These are phyloP conservation scores for Annulohypoxylon truncatum DNA, from an alignment of 2,329 filamentous ascomycete species.

Conservation along the genomic window DNA sequence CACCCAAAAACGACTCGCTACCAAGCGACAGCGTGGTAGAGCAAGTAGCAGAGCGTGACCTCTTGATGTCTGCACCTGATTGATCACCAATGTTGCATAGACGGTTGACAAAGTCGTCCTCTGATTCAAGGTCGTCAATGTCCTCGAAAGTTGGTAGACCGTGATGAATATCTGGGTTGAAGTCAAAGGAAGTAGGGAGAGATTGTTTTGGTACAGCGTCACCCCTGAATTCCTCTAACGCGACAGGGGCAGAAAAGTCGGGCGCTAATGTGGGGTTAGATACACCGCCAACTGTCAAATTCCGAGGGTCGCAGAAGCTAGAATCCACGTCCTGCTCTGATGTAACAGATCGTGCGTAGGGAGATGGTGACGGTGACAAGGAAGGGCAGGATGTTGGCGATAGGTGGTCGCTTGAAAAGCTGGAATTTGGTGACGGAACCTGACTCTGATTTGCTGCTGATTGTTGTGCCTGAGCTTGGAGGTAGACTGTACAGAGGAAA, in stretches of 20 bases:
- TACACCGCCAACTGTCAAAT: conserved; percentile 77
- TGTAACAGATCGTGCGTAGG: conserved; percentile 75
- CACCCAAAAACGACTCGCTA: conserved; percentile 81
- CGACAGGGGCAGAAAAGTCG: conserved; percentile 74
- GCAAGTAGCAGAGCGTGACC: conserved; percentile 75
- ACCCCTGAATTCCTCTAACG: conserved; percentile 69
- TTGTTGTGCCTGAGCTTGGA: conserved; percentile 52
- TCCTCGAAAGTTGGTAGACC: conserved; percentile 82
- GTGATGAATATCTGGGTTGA: conserved; percentile 62
- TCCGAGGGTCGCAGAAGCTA: conserved; percentile 88
- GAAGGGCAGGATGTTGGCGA: conserved; percentile 84
- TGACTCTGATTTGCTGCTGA: conserved; percentile 49
- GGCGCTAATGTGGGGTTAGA: conserved; percentile 62
- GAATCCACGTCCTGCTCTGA: conserved; percentile 77
- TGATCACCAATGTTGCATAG: conserved; percentile 75
- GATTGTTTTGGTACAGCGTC: conserved; percentile 63
- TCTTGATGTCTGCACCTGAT: conserved; percentile 71
- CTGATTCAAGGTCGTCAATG: conserved; percentile 89
- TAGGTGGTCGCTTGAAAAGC: conserved; percentile 75
- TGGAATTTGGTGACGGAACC: conserved; percentile 68
- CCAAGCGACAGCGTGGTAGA: conserved; percentile 76
- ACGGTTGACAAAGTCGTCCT: conserved; percentile 84
- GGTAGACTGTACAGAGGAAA: conserved; percentile 46
- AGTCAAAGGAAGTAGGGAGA: conserved; percentile 62
- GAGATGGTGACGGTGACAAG: conserved; percentile 86